Evolutionary conservation across 768 basidiomycete species (phyloP), one percentile per base, ranked within the genome.

Genomic region (Neoboletus magnificus): DNA sequence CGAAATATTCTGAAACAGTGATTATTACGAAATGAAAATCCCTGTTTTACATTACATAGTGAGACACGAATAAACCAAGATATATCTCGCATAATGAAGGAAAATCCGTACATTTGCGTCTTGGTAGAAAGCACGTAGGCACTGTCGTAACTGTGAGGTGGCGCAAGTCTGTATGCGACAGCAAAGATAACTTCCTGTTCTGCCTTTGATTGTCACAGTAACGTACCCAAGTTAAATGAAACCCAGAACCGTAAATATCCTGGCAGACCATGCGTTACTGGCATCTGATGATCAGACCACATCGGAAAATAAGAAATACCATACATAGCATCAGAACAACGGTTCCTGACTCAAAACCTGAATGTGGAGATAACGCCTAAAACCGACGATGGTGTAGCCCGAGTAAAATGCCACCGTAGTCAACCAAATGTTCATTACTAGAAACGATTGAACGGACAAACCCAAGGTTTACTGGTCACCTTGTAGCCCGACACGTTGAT

Each of bases 31-130:
- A 41, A 25, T 6, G 32, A 40, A 41, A 33, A 32, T 13, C 23
- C 22, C 22, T 23, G 40, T 35, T 51, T 45, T n/a, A 43, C 13
- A 37, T 39, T 22, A 11, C 8, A 20, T 29, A 16, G 13, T 12
- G 9, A 37, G 30, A 36, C 18, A 27, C 12, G 13, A 43, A 29
- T 5, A n/a, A 40, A 22, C 63, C 57, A 68, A 18, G 36, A 13
- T 23, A 20, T 9, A 23, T 30, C 29, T 40, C 56, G 44, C 57
- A 41, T 20, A n/a, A 37, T 20, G 8, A 33, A 22, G 29, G 27
- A 20, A 13, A 46, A 36, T 20, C 13, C 6, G 39, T 22, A 27
- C 8, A 20, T 4, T 23, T 22, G 12, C 4, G 10, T 23, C 18
- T 15, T n/a, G 22, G 6, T 13, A 40, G 18, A 22, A 8, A 16